These are phyloP conservation scores for Ceratobasidium sp. DNA, from an alignment of 1,284 basidiomycete genomes.

Conservation along the genomic window DNA sequence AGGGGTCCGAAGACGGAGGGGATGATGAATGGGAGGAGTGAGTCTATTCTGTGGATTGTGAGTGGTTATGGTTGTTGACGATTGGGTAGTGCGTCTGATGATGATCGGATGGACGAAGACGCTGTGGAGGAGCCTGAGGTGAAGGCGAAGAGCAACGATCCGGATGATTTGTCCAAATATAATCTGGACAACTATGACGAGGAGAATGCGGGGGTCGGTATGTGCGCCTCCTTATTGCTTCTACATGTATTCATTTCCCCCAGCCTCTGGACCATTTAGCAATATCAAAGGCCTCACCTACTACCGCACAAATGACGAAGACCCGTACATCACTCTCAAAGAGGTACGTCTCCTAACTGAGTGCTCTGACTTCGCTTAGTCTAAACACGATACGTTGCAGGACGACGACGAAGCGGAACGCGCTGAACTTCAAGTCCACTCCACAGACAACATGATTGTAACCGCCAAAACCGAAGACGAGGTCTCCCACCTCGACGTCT, in stretches of 20 bases:
- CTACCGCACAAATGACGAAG: conserved; percentile 91
- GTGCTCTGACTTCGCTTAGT: neutral
- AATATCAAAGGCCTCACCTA: conserved; percentile 96
- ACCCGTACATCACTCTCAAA: conserved; percentile 97
- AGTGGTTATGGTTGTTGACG: conserved; percentile 15
- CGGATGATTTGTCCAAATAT: conserved; percentile 89
- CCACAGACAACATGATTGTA: conserved; percentile 93
- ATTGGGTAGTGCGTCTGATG: conserved; percentile 45
- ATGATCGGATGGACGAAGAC: conserved; percentile 55
- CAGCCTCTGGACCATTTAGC: conserved; percentile 89
- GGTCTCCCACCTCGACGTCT: conserved; percentile 94
- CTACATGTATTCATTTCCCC: neutral
- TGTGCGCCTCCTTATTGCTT: conserved; percentile 47
- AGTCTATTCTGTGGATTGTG: conserved; percentile 55
- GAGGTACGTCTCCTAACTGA: conserved; percentile 66
- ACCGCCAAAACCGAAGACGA: conserved; percentile 97
- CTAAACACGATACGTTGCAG: conserved; percentile 3
- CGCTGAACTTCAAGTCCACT: conserved; percentile 88
- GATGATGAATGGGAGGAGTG: conserved; percentile 80
- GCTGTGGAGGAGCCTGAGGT: conserved; percentile 50
- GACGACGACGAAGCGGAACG: conserved; percentile 81
- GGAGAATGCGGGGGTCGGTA: conserved; percentile 73
- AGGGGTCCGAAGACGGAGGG: conserved; percentile 65
- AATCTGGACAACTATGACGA: conserved; percentile 95
- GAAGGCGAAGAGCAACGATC: conserved; percentile 49